Conservation (phyloP, 257 asterid genomes). For the Phtheirospermum japonicum region DNA sequence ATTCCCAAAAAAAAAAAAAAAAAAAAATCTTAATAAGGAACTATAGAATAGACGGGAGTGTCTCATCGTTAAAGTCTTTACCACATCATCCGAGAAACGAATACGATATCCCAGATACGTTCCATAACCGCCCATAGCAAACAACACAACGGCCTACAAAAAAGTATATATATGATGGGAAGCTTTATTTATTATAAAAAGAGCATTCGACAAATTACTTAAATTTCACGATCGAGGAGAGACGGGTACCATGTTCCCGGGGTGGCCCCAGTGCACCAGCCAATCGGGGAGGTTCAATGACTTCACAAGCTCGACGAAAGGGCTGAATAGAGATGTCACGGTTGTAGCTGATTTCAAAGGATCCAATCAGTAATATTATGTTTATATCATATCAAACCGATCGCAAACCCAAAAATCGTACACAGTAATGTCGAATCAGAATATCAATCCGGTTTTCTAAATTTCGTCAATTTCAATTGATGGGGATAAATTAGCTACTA, state of each 20-base stretch:
- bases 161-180: neutral
- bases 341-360: constrained; percentile 51
- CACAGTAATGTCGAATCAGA: no score
- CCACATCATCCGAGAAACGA: constrained; percentile 70
- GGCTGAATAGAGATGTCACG: constrained; percentile 59
- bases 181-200: neutral
- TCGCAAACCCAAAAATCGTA: no score
- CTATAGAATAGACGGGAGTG: no score
- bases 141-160: constrained; percentile 81
- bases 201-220: neutral
- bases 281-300: constrained; percentile 75
- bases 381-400: no score
- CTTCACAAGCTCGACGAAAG: constrained; percentile 66
- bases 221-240: neutral
- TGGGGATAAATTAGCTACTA: no score
- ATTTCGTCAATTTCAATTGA: no score
- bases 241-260: constrained; percentile 77
- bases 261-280: constrained; percentile 99
- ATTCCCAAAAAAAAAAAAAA: neutral
- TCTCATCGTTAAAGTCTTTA: constrained; percentile 29
- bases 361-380: constrained; percentile 12
- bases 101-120: constrained; percentile 88
- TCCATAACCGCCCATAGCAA: constrained; percentile 98
- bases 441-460: no score
- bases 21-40: neutral